Base-by-base conservation (phyloP, 768 basidiomycete genomes). In the Hygrocybe punicea region DNA sequence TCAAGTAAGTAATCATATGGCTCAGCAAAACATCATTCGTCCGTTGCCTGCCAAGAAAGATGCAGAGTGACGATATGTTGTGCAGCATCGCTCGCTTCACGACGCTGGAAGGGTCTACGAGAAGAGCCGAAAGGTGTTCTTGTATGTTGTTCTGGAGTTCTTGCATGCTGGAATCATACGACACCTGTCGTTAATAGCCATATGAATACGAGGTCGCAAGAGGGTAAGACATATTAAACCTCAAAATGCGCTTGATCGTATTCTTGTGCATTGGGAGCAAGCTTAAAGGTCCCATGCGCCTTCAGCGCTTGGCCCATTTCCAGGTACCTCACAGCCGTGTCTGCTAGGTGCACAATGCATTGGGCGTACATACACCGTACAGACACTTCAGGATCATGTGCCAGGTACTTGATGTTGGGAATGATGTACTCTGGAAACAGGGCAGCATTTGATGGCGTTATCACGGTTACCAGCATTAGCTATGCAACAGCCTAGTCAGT, bases 381-480 rank as follows among this genome's bases (percentile, higher is more conserved):
- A n/a, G 86, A 87, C 0, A 93, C 81, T 62, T 98, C 94, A 1
- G 86, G 77, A 66, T 98, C 97, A 50, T 84, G 81, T 0, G 89
- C 82, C 6, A 99, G 79, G 59, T 92, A 85, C 35, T 84, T 82
- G 64, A 93, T 83, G 65, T 97, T 91, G 1, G 94, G 95, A 25
- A 98, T 84, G 62, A 98, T 89, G 69, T 98, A 99, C 70, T 98
- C 95, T 0, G 94, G 91, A 65, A 98, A 89, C 23, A 98, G 90
- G 7, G 91, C 75, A 6, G 76, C 78, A 61, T 23, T 91, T 81
- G 77, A 95, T 76, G 86, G 95, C 76, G 73, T 96, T 80, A 92
- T 90, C 7, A 86, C 85, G 1, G 83, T 84, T 29, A 90, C 87
- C n/a, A 84, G 63, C 68, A 76, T 74, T n/a, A 77, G 63, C 71